Percentiles rank a stretch among this genome's conserved stretches.
phyloP scores from a whole-genome alignment of 2,329 filamentous ascomycete species.

The Balansia obtecta region DNA sequence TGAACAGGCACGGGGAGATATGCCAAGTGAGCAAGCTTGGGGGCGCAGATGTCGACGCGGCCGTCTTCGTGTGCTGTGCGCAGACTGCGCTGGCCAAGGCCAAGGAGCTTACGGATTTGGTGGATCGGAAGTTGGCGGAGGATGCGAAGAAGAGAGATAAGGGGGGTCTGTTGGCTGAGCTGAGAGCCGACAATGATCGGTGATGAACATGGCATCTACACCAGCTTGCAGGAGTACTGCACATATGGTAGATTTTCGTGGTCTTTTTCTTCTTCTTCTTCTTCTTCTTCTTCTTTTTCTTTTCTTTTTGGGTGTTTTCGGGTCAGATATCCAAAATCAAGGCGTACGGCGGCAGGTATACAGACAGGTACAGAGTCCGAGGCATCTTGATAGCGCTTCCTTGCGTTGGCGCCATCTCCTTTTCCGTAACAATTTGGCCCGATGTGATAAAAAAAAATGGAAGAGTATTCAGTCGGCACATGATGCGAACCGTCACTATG shows the following conservation, averaged over 20 bases:
- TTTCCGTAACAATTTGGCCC: not conserved
- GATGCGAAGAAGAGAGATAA: constrained; percentile 69
- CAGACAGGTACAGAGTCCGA: not conserved
- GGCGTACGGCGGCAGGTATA: constrained; percentile 3
- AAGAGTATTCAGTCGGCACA: not conserved
- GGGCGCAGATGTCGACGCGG: constrained; percentile 68
- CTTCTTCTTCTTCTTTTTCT: not conserved
- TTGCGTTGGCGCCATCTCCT: not conserved
- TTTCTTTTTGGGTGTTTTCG: not conserved
- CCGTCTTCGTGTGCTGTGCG: constrained; percentile 64
- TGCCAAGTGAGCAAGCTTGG: constrained; percentile 88
- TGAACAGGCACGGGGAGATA: constrained; percentile 83
- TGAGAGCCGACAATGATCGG: constrained; percentile 75
- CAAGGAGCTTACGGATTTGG: constrained; percentile 62
- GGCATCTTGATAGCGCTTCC: constrained; percentile 5
- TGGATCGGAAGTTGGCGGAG: constrained; percentile 62
- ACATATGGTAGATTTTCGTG: no score
- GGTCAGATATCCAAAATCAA: not conserved
- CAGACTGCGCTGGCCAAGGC: constrained; percentile 65
- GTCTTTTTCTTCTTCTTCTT: no score
- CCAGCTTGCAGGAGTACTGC: constrained; percentile 1
- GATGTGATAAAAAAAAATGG: not conserved
- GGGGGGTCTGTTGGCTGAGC: constrained; percentile 65
- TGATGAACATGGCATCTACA: constrained; percentile 11
- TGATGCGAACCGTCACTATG: not conserved